Conservation (phyloP, 2,329 filamentous ascomycete species). For the Microdochium nivale region DNA sequence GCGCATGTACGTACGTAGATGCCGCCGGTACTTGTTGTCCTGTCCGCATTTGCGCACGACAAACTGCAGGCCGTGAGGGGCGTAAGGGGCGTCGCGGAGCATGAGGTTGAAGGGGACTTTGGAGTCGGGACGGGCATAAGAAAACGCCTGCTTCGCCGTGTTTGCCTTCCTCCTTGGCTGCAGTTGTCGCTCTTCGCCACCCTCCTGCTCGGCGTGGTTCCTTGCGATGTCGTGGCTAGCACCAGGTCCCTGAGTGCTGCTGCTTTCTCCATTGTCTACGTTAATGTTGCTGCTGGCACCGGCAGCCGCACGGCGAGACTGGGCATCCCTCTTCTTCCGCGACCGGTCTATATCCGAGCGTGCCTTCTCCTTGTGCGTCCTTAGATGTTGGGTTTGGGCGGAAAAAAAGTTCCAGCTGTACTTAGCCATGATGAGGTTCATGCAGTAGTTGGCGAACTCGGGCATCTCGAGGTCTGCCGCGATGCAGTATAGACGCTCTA, state of each 20-base stretch:
- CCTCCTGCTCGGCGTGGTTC: background rate
- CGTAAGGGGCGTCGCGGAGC: background rate
- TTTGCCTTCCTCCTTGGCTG: background rate
- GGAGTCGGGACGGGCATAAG: background rate
- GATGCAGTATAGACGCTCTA: slow-evolving; percentile 4
- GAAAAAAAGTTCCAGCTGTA: slow-evolving; percentile 3
- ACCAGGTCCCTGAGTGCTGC: background rate
- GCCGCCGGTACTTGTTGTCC: background rate
- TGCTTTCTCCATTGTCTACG: too few species aligned
- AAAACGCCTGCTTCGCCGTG: background rate
- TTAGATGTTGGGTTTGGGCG: background rate
- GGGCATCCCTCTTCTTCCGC: background rate
- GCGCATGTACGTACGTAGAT: background rate
- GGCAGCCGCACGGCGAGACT: background rate
- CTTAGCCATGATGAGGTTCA: slow-evolving; percentile 5
- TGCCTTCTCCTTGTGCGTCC: too few species aligned
- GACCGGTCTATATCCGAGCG: background rate
- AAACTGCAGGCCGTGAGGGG: background rate
- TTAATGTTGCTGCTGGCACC: background rate
- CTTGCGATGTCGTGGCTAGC: background rate
- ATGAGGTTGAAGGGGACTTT: background rate
- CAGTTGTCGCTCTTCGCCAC: background rate
- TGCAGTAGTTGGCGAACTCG: slow-evolving; percentile 6
- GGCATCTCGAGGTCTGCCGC: slow-evolving; percentile 4
- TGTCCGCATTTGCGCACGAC: background rate